These are phyloP conservation scores for Leishmania tropica DNA, from an alignment of 208 protist species.

Conservation along the genomic window DNA sequence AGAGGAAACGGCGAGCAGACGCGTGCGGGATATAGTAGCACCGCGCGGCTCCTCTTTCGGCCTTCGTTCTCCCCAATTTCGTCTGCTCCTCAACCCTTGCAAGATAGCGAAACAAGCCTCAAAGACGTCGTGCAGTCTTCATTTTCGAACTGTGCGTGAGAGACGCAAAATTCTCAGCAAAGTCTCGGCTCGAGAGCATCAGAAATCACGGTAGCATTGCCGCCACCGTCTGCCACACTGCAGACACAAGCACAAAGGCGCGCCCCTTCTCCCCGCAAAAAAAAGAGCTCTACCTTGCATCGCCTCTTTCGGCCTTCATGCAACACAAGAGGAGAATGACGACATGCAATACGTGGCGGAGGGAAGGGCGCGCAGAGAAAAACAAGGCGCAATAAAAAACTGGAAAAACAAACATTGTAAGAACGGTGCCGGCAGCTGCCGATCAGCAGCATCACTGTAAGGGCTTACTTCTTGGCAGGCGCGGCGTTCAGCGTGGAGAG, in stretches of 20 bases:
- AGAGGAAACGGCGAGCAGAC: not conserved
- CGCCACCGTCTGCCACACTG: not conserved
- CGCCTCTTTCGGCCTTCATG: not conserved
- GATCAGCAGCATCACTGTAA: not conserved
- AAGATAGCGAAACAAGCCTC: not conserved
- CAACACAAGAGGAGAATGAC: not conserved
- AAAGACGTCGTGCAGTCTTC: not conserved
- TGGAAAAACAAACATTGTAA: not conserved
- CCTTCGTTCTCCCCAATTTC: not conserved
- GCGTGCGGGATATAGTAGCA: not conserved
- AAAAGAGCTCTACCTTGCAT: not conserved
- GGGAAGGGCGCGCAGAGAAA: not conserved
- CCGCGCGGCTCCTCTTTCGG: not conserved
- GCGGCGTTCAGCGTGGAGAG: slow-evolving; percentile 44
- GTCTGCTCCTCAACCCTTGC: not conserved
- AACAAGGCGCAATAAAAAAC: not conserved
- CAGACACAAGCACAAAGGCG: not conserved
- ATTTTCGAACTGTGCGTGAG: not conserved
- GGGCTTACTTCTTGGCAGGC: slow-evolving; percentile 17
- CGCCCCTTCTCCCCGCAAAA: not conserved
- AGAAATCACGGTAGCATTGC: not conserved
- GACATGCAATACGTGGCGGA: too few relatives aligned
- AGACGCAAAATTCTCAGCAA: not conserved
- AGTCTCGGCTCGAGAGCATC: not conserved
- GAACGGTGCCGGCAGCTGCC: not conserved